Evolutionary conservation across 2,329 filamentous ascomycete genomes (phyloP).

Genomic region (Sporothrix curviconia): DNA sequence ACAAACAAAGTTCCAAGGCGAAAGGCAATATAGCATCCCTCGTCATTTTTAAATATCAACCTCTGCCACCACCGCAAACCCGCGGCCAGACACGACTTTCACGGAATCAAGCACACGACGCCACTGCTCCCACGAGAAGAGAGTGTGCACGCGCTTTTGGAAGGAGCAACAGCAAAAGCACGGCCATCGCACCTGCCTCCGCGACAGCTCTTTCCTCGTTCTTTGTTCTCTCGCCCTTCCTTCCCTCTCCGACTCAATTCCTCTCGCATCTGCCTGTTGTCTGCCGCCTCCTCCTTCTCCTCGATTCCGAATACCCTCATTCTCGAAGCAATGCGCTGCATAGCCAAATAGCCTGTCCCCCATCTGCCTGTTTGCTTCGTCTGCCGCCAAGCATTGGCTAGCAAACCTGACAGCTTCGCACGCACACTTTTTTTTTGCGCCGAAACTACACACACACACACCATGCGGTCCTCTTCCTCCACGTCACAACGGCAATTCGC

Average conservation of each 20-base stretch:
- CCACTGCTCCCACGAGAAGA: too few relatives aligned
- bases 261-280: background rate
- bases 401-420: background rate
- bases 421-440: too few relatives aligned
- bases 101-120: too few relatives aligned
- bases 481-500: constrained; percentile 1
- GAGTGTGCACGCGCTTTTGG: too few relatives aligned
- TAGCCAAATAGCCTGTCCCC: background rate
- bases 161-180: background rate
- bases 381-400: background rate
- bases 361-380: background rate
- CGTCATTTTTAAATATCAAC: too few relatives aligned
- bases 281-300: background rate
- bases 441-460: too few relatives aligned
- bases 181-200: background rate
- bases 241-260: background rate
- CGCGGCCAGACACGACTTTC: too few relatives aligned
- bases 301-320: background rate
- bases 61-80: too few relatives aligned
- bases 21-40: too few relatives aligned
- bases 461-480: background rate
- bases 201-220: background rate
- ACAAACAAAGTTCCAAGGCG: too few relatives aligned
- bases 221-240: background rate
- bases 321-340: background rate